Conservation (phyloP, 2,329 filamentous ascomycete genomes). For the Anisogramma anomala region DNA sequence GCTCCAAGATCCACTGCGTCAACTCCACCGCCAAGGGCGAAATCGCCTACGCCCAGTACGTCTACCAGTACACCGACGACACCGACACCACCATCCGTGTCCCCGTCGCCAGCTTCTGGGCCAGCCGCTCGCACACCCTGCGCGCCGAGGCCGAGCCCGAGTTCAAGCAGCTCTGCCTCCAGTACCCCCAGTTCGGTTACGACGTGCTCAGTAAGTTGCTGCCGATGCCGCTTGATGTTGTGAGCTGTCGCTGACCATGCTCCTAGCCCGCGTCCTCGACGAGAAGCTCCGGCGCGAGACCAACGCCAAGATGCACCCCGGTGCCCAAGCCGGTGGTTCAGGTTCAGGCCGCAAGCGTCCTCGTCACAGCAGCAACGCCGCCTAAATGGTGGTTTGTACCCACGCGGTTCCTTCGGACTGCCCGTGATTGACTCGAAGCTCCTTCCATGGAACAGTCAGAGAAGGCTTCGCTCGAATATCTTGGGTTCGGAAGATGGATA, state of each 20-base stretch:
- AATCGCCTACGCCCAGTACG: slow-evolving; percentile 82
- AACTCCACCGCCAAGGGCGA: slow-evolving; percentile 80
- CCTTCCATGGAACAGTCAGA: background rate
- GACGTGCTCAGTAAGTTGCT: slow-evolving; percentile 65
- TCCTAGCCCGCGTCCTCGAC: slow-evolving; percentile 48
- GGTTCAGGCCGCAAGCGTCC: slow-evolving; percentile 44
- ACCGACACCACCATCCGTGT: slow-evolving; percentile 65
- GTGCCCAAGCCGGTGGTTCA: slow-evolving; percentile 29
- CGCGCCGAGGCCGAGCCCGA: slow-evolving; percentile 77
- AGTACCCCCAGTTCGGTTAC: slow-evolving; percentile 85
- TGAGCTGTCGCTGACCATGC: slow-evolving; percentile 14
- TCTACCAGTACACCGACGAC: slow-evolving; percentile 63
- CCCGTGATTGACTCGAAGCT: background rate
- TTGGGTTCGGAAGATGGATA: no score
- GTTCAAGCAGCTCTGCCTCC: slow-evolving; percentile 74
- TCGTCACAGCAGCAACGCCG: slow-evolving; percentile 32
- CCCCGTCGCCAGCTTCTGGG: slow-evolving; percentile 87
- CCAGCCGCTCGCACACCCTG: slow-evolving; percentile 64
- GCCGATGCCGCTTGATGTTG: background rate
- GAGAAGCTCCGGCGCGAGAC: slow-evolving; percentile 55
- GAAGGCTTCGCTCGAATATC: background rate
- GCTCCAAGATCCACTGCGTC: slow-evolving; percentile 85
- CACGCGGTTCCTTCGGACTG: background rate
- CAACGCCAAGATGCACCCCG: slow-evolving; percentile 46
- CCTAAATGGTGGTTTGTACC: background rate